These are phyloP conservation scores for Diutina rugosa DNA, from an alignment of 1,139 yeast species.

Conservation along the genomic window DNA sequence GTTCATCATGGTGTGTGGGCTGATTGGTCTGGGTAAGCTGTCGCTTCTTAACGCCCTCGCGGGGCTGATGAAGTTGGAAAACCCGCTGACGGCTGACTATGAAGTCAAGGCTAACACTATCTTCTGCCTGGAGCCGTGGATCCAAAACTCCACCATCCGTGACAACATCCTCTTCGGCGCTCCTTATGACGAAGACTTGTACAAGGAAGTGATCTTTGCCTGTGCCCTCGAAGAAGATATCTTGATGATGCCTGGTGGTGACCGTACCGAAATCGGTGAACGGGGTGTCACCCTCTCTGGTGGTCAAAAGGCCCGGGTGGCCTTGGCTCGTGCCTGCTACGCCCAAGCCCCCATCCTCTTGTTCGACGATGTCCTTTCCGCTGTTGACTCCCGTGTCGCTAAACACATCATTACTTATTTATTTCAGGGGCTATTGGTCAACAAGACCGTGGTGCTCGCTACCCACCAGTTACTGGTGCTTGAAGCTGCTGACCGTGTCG, in stretches of 20 bases:
- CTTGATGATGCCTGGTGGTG: constrained; percentile 67
- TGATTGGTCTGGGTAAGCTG: constrained; percentile 56
- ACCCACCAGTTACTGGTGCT: constrained; percentile 6
- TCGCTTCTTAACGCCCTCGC: constrained; percentile 49
- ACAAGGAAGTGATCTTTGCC: constrained; percentile 18
- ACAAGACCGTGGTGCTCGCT: constrained; percentile 3
- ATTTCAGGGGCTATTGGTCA: constrained; percentile 14
- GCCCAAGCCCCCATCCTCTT: constrained; percentile 12
- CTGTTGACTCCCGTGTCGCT: constrained; percentile 30
- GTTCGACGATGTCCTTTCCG: constrained; percentile 27
- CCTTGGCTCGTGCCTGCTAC: constrained; percentile 30
- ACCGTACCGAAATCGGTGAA: constrained; percentile 30
- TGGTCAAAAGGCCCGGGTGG: constrained; percentile 30
- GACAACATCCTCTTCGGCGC: constrained; percentile 28
- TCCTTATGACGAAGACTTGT: constrained; percentile 16
- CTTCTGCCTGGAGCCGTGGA: constrained; percentile 23
- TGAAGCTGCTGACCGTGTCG: neutral
- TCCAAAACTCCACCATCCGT: constrained; percentile 31
- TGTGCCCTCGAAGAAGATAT: constrained; percentile 40
- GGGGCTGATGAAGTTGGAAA: constrained; percentile 30
- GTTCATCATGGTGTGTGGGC: constrained; percentile 2
- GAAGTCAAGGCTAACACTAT: constrained; percentile 29
- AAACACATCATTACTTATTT: constrained; percentile 18
- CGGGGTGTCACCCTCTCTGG: constrained; percentile 30
- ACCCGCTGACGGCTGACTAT: constrained; percentile 29